Conservation (phyloP, 345 rosid species). For the Ceriops tagal region DNA sequence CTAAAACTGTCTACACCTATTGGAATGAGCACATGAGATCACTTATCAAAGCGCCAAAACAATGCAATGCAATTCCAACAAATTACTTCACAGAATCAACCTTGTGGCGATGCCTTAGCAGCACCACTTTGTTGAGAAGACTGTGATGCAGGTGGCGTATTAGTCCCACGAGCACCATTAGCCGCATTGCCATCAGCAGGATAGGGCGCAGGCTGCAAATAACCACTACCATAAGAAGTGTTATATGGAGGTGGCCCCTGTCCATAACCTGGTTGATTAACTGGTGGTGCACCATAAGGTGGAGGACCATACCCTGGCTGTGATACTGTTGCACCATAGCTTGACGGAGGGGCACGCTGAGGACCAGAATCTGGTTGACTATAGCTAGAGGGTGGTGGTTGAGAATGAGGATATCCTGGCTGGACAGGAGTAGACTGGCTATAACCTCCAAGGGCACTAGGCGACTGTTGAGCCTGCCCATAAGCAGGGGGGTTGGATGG, state of each 20-base stretch:
- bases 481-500: constrained; percentile 54
- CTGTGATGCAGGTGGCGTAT: constrained; percentile 46
- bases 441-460: constrained; percentile 67
- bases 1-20: too few species aligned
- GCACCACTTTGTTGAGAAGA: constrained; percentile 55
- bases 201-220: constrained; percentile 46
- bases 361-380: constrained; percentile 54
- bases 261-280: constrained; percentile 53
- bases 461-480: constrained; percentile 85
- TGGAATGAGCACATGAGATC: too few species aligned
- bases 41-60: too few species aligned
- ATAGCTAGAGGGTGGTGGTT: constrained; percentile 78
- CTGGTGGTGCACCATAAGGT: constrained; percentile 46
- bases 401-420: constrained; percentile 74
- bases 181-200: constrained; percentile 50
- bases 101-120: constrained; percentile 64
- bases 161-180: constrained; percentile 23
- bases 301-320: constrained; percentile 51
- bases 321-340: constrained; percentile 36
- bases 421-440: constrained; percentile 47
- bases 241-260: constrained; percentile 58
- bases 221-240: constrained; percentile 47
- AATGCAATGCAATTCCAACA: too few species aligned
- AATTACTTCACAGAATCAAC: constrained; percentile 20
- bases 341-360: constrained; percentile 35